These are phyloP conservation scores for Tolypocladium guangdongense DNA, from an alignment of 2,329 filamentous ascomycete genomes.

Conservation along the genomic window DNA sequence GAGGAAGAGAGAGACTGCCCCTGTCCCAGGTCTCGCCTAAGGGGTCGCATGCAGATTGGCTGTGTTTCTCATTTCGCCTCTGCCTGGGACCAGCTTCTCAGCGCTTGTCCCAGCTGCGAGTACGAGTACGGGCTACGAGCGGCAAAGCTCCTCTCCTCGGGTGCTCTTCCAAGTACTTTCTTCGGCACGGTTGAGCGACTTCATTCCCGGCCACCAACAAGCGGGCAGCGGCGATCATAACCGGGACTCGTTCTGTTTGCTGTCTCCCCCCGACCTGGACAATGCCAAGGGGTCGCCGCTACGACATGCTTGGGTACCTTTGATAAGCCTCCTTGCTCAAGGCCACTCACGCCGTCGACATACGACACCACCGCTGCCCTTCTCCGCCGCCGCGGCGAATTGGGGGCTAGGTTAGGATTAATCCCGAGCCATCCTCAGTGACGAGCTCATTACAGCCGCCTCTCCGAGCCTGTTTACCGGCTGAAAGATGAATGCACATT, in stretches of 20 bases:
- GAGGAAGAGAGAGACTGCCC: not conserved
- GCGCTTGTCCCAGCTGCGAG: too few species aligned
- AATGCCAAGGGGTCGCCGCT: not conserved
- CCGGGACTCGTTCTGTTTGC: not conserved
- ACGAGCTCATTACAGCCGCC: not conserved
- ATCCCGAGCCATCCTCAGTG: not conserved
- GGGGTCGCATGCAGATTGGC: conserved; percentile 6
- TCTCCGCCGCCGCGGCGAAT: not conserved
- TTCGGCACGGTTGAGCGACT: not conserved
- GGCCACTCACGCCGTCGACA: not conserved
- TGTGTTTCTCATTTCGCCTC: conserved; percentile 6
- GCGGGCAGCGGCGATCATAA: not conserved
- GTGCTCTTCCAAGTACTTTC: not conserved
- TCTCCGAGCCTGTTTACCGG: not conserved
- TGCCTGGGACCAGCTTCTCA: not conserved
- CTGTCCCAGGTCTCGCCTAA: not conserved
- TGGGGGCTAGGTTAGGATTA: not conserved
- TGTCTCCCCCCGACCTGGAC: not conserved
- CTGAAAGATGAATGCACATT: not conserved
- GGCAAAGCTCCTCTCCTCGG: too few species aligned
- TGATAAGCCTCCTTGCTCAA: not conserved
- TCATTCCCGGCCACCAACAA: not conserved
- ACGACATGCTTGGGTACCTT: not conserved
- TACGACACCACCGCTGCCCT: too few species aligned
- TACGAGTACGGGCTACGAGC: too few species aligned